These are phyloP conservation scores for Phycomyces blakesleeanus DNA, from an alignment of 192 early-diverging fungal species.

Conservation along the genomic window DNA sequence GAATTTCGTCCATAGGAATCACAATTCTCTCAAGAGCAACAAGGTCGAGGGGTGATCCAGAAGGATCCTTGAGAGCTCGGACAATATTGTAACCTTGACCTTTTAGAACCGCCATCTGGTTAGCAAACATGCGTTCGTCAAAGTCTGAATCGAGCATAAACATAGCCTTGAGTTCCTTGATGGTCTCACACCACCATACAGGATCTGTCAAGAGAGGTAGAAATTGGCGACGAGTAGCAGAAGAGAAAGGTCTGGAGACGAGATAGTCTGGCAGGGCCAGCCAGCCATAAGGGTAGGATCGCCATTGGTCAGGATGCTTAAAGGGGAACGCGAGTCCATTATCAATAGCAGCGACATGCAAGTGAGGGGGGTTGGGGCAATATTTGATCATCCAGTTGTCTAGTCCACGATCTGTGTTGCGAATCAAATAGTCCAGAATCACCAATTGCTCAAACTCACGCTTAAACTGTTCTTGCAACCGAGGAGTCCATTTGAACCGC, in stretches of 20 bases:
- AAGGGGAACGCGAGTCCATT: conserved; percentile 92
- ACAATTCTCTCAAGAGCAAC: conserved; percentile 40
- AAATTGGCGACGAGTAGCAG: conserved; percentile 62
- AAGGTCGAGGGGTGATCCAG: conserved; percentile 53
- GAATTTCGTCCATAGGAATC: conserved; percentile 49
- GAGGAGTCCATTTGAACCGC: conserved; percentile 45
- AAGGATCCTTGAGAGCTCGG: conserved; percentile 55
- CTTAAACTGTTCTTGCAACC: conserved; percentile 50
- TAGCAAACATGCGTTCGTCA: conserved; percentile 72
- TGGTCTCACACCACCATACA: conserved; percentile 76
- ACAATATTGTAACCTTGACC: conserved; percentile 87
- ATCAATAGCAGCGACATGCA: conserved; percentile 87
- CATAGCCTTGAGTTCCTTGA: conserved; percentile 60
- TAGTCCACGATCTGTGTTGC: conserved; percentile 76
- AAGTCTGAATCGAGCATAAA: conserved; percentile 77
- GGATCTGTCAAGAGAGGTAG: conserved; percentile 65
- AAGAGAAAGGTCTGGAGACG: conserved; percentile 61
- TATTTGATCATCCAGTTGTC: conserved; percentile 90
- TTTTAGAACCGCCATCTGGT: conserved; percentile 78
- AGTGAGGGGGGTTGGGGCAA: conserved; percentile 44
- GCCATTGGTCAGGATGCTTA: conserved; percentile 86
- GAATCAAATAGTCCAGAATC: conserved; percentile 85
- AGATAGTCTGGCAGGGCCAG: conserved; percentile 62
- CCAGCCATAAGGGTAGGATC: conserved; percentile 94
- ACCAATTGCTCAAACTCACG: conserved; percentile 77